Percentiles rank a stretch among this genome's conserved stretches.
Conservation (phyloP, 1,284 basidiomycete genomes). For the Amylostereum areolatum region DNA sequence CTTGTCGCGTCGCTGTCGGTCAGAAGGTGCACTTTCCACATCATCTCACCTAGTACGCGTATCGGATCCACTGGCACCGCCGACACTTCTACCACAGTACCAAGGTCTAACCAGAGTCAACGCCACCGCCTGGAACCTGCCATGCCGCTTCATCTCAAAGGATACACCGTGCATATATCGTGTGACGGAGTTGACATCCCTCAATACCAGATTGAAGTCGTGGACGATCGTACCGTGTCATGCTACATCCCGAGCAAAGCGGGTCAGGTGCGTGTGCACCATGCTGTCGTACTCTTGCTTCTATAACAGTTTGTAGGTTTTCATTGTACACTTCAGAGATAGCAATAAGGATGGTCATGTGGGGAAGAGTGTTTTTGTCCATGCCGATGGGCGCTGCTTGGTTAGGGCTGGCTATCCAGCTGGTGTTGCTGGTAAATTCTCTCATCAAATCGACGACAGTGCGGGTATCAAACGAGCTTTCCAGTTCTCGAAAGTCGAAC, state of each 20-base stretch:
- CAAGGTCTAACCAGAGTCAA: no score
- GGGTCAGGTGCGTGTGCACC: conserved; percentile 7
- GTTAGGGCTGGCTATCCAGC: background rate
- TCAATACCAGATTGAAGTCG: conserved; percentile 5
- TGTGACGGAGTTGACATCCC: conserved; percentile 7
- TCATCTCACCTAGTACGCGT: no score
- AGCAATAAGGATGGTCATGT: background rate
- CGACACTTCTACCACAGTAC: no score
- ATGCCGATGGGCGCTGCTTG: background rate
- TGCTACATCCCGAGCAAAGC: conserved; percentile 12
- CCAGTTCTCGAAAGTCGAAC: background rate
- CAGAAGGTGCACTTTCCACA: no score
- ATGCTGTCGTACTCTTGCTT: background rate
- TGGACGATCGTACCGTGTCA: conserved; percentile 5
- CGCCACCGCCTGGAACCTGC: no score
- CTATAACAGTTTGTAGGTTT: background rate
- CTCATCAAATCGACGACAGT: background rate
- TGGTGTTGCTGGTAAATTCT: background rate
- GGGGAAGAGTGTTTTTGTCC: background rate
- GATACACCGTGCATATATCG: conserved; percentile 6
- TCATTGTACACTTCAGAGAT: background rate
- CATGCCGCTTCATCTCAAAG: conserved; percentile 1
- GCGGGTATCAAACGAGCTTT: background rate
- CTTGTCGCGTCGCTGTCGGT: no score
- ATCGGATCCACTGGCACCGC: no score